Conservation (phyloP, 768 basidiomycete genomes). For the Thelephora ganbajun region DNA sequence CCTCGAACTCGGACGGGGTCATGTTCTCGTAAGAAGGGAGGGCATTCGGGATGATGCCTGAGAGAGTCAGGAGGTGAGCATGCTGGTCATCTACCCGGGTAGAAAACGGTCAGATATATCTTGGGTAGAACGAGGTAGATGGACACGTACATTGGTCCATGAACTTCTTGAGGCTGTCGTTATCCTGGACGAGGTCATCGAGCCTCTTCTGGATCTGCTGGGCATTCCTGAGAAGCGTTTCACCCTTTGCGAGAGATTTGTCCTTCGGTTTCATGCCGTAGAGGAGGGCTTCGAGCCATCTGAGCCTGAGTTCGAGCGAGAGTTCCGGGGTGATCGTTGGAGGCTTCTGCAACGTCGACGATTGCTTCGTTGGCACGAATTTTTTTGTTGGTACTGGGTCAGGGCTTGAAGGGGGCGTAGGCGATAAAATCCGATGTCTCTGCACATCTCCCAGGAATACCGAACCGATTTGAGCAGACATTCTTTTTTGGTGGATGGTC, state of each 20-base stretch:
- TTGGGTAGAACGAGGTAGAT: conserved; percentile 1
- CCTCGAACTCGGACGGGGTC: conserved; percentile 55
- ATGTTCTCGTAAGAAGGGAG: conserved; percentile 49
- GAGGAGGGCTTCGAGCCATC: conserved; percentile 72
- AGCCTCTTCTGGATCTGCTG: conserved; percentile 47
- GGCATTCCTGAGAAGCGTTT: conserved; percentile 43
- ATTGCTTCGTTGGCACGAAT: conserved; percentile 5
- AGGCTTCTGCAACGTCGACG: conserved; percentile 11
- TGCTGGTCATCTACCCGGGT: conserved; percentile 53
- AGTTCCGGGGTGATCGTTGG: conserved; percentile 45
- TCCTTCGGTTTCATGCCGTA: conserved; percentile 43
- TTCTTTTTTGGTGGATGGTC: too few species aligned
- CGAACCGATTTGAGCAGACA: conserved; percentile 35
- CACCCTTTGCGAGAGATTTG: conserved; percentile 30
- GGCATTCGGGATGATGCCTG: conserved; percentile 36
- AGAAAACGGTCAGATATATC: background rate
- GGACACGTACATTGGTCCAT: conserved; percentile 54
- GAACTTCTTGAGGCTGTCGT: conserved; percentile 63
- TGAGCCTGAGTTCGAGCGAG: conserved; percentile 60
- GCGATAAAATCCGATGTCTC: conserved; percentile 45
- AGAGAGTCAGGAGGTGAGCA: conserved; percentile 56
- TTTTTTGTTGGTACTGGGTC: conserved; percentile 1
- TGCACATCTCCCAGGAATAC: conserved; percentile 72
- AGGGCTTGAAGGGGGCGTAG: conserved; percentile 36
- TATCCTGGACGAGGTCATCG: conserved; percentile 42